Evolutionary conservation across 2,329 filamentous ascomycete genomes (phyloP).

Genomic region (Atkinsonella hypoxylon): DNA sequence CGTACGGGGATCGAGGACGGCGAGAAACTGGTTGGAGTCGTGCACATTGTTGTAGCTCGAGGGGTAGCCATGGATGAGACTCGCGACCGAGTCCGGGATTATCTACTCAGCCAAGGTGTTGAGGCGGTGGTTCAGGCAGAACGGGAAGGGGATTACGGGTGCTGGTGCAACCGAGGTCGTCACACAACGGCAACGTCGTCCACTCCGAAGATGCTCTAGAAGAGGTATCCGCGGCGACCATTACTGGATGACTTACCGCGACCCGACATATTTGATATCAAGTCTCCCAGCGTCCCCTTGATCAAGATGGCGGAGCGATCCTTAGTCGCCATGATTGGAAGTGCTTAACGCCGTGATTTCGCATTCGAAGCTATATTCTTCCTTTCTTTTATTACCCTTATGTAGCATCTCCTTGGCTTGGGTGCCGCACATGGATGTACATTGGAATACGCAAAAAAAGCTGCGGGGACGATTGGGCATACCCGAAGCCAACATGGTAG

Average conservation of each 20-base stretch:
- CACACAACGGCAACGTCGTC: conserved; percentile 17
- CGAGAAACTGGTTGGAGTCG: conserved; percentile 61
- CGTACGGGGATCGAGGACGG: conserved; percentile 30
- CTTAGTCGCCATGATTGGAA: background rate
- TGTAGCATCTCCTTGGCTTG: background rate
- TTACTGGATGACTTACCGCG: background rate
- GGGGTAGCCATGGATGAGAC: conserved; percentile 73
- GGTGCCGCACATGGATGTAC: background rate
- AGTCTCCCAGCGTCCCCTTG: background rate
- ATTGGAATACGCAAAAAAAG: background rate
- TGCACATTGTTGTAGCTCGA: conserved; percentile 69
- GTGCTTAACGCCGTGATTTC: background rate
- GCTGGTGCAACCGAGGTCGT: conserved; percentile 40
- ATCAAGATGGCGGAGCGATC: background rate
- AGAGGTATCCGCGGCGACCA: background rate
- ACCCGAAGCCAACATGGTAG: background rate
- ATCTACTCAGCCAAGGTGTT: conserved; percentile 59
- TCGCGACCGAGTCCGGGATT: conserved; percentile 60
- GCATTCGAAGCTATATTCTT: background rate
- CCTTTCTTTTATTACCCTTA: background rate
- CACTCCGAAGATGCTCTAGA: conserved; percentile 23
- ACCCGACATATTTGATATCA: background rate
- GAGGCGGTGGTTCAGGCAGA: conserved; percentile 84
- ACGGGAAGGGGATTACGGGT: conserved; percentile 59
- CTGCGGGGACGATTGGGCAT: background rate